Percentiles rank a stretch among this genome's conserved stretches.
Conservation (phyloP, 129 eudicot species). For the Calendula officinalis region DNA sequence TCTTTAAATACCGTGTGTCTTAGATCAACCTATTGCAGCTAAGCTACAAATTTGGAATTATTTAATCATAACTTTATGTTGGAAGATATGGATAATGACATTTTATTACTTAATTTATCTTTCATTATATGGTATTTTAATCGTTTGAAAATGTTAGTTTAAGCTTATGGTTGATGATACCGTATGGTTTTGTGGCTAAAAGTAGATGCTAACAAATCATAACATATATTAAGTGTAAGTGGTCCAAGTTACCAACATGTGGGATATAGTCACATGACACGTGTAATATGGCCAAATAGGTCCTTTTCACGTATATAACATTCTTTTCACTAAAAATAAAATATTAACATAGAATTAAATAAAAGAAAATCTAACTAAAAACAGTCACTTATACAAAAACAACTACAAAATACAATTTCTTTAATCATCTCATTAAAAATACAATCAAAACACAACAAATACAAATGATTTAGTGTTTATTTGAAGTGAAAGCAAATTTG, state of each 20-base stretch:
- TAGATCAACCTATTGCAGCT: background rate
- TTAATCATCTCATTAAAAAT: background rate
- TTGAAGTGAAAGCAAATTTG: conserved; percentile 30
- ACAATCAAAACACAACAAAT: background rate
- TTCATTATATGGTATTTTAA: background rate
- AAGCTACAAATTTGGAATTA: background rate
- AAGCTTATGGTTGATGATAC: conserved; percentile 1
- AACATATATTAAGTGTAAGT: conserved; percentile 4
- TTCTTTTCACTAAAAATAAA: conserved; percentile 16
- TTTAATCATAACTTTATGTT: background rate
- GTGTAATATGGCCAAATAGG: conserved; percentile 20
- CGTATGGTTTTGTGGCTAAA: conserved; percentile 18
- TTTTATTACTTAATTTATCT: background rate
- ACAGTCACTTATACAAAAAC: background rate
- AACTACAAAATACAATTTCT: background rate
- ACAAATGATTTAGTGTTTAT: conserved; percentile 22
- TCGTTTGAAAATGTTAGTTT: background rate
- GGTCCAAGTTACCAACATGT: conserved; percentile 25
- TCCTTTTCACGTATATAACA: conserved; percentile 23
- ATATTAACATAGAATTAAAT: background rate
- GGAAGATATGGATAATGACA: background rate
- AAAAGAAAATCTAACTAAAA: background rate
- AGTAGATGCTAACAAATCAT: conserved; percentile 13
- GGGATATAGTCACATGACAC: conserved; percentile 10
- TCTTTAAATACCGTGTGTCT: background rate